Evolutionary conservation across 2,329 filamentous ascomycete genomes (phyloP).

Genomic region (Paecilomyces dactylethromorphus): DNA sequence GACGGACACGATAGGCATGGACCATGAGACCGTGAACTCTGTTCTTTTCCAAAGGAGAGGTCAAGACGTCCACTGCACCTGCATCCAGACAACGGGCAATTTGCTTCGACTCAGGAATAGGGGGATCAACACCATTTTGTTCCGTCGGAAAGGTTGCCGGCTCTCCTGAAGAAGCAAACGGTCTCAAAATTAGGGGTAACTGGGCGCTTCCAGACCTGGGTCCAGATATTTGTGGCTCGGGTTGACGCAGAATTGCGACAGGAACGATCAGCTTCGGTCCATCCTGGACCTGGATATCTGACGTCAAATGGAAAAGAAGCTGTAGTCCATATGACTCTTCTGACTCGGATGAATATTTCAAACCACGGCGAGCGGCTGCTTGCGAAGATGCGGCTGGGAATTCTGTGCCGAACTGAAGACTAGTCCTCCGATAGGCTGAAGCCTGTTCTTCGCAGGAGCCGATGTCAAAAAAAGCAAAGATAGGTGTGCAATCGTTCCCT

Average conservation of each 20-base stretch:
- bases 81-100: constrained; percentile 73
- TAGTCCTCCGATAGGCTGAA: constrained; percentile 22
- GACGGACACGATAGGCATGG: constrained; percentile 76
- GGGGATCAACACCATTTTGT: constrained; percentile 16
- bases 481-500: constrained; percentile 43
- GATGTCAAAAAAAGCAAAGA: constrained; percentile 51
- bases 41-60: constrained; percentile 68
- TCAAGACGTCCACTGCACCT: constrained; percentile 79
- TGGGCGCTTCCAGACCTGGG: constrained; percentile 21
- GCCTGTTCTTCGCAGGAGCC: constrained; percentile 35
- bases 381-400: constrained; percentile 21
- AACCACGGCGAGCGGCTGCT: constrained; percentile 26
- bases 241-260: constrained; percentile 39
- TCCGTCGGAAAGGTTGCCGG: constrained; percentile 10
- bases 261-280: constrained; percentile 44
- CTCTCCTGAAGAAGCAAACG: constrained; percentile 8
- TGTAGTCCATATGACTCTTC: constrained; percentile 44
- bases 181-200: constrained; percentile 6
- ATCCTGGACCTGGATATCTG: constrained; percentile 45
- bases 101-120: constrained; percentile 44
- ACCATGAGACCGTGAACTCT: constrained; percentile 70
- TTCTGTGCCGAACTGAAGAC: constrained; percentile 21
- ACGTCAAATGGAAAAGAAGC: constrained; percentile 42
- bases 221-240: constrained; percentile 30
- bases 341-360: constrained; percentile 37